phyloP scores from a whole-genome alignment of 2,329 filamentous ascomycete genomes.

The Ceratocystis albifundus region DNA sequence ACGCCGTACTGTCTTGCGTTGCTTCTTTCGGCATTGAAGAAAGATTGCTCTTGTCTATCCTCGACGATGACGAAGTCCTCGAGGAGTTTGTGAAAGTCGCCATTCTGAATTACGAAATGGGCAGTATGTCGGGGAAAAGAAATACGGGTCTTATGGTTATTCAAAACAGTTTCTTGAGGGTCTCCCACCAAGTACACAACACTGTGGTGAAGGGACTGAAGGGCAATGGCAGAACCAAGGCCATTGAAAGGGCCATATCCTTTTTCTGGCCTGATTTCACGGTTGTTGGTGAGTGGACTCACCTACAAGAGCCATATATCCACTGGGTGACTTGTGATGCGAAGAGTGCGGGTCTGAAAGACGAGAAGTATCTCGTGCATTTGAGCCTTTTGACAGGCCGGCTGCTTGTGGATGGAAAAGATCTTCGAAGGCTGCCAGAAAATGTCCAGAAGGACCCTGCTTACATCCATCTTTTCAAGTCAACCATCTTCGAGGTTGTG shows the following conservation, averaged over 20 bases:
- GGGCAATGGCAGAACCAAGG: neutral
- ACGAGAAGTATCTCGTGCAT: neutral
- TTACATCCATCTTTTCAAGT: constrained; percentile 38
- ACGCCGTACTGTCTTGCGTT: constrained; percentile 28
- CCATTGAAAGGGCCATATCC: neutral
- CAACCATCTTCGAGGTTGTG: constrained; percentile 35
- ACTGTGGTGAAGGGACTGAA: neutral
- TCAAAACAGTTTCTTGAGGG: too few species aligned
- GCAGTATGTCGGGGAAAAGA: too few species aligned
- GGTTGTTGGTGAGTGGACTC: neutral
- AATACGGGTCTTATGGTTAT: neutral
- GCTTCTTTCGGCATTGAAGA: neutral
- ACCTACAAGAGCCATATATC: neutral
- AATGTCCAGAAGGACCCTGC: constrained; percentile 34
- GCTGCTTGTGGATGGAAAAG: constrained; percentile 42
- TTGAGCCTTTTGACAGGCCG: constrained; percentile 42
- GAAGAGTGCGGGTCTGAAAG: neutral
- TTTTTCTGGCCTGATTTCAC: neutral
- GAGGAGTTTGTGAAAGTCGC: neutral
- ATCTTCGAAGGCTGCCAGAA: constrained; percentile 37
- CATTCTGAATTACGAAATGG: neutral
- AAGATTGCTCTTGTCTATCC: neutral
- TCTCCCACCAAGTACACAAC: too few species aligned
- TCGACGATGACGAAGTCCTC: neutral
- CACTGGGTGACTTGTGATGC: neutral